phyloP scores from a whole-genome alignment of 495 filamentous ascomycete species.

The Podospora fimiseda region DNA sequence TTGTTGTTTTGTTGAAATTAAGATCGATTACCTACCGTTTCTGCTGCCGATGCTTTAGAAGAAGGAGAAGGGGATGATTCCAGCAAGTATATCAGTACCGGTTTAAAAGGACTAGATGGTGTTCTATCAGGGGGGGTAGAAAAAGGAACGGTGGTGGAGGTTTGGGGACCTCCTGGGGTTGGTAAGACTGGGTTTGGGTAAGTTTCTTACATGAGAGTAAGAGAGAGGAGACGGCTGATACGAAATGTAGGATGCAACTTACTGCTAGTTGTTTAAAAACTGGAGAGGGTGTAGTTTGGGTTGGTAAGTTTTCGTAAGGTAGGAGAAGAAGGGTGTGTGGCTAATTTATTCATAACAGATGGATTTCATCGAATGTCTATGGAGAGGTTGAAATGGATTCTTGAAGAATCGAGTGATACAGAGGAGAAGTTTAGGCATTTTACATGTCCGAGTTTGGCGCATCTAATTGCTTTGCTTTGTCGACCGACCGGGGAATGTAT shows the following conservation, averaged over 20 bases:
- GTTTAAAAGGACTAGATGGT: slow-evolving; percentile 55
- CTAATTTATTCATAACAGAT: slow-evolving; percentile 23
- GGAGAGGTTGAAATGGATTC: slow-evolving; percentile 20
- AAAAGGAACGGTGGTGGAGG: slow-evolving; percentile 75
- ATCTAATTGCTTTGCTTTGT: slow-evolving; percentile 66
- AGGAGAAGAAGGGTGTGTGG: too few relatives aligned
- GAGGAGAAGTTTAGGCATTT: slow-evolving; percentile 24
- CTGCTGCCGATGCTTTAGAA: slow-evolving; percentile 76
- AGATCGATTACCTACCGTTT: slow-evolving; percentile 82
- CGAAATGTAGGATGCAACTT: slow-evolving; percentile 60
- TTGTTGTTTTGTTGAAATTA: not conserved
- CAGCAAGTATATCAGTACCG: slow-evolving; percentile 55
- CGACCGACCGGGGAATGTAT: slow-evolving; percentile 56
- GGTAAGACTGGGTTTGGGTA: slow-evolving; percentile 86
- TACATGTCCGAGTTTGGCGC: slow-evolving; percentile 55
- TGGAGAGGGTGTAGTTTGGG: slow-evolving; percentile 70
- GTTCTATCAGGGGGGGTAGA: slow-evolving; percentile 50
- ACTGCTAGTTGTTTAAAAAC: slow-evolving; percentile 56
- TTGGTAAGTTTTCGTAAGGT: slow-evolving; percentile 54
- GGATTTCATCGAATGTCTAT: slow-evolving; percentile 28
- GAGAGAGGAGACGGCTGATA: too few relatives aligned
- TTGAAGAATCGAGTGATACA: slow-evolving; percentile 2
- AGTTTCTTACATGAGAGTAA: too few relatives aligned
- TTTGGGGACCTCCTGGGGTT: slow-evolving; percentile 81
- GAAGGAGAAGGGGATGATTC: slow-evolving; percentile 38